phyloP scores from a whole-genome alignment of 495 filamentous ascomycete genomes.

The Alectoria sarmentosa region DNA sequence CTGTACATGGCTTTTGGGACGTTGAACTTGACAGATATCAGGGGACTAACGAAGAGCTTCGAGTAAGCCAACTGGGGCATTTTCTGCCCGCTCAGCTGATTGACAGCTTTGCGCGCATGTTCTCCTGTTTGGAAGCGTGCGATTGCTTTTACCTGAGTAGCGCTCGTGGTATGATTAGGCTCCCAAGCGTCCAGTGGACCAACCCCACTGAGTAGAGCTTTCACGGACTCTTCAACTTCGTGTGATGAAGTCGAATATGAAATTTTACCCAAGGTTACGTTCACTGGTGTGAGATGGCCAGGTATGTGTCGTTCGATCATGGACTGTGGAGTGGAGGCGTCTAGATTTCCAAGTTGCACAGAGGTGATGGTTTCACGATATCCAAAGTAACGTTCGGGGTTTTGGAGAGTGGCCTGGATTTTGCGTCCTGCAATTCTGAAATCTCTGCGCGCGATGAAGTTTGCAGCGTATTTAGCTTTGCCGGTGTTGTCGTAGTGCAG shows the following conservation, averaged over 20 bases:
- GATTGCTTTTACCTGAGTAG: conserved; percentile 5
- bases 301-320: neutral
- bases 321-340: neutral
- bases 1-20: conserved; percentile 32
- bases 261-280: neutral
- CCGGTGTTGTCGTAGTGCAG: conserved; percentile 5
- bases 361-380: neutral
- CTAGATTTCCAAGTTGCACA: conserved; percentile 17
- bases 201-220: neutral
- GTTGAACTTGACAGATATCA: conserved; percentile 34
- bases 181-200: conserved; percentile 7
- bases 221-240: neutral
- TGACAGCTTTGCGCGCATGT: conserved; percentile 3
- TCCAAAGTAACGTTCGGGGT: neutral
- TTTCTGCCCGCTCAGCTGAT: neutral
- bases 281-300: neutral
- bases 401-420: conserved; percentile 7
- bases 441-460: neutral
- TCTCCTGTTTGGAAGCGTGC: conserved; percentile 6
- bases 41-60: conserved; percentile 30
- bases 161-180: neutral
- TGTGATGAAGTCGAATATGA: conserved; percentile 2
- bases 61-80: conserved; percentile 7
- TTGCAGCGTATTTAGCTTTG: conserved; percentile 1
- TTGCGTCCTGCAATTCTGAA: conserved; percentile 10